These are phyloP conservation scores for Penicillium sp. DNA, from an alignment of 2,329 filamentous ascomycete species.

Conservation along the genomic window DNA sequence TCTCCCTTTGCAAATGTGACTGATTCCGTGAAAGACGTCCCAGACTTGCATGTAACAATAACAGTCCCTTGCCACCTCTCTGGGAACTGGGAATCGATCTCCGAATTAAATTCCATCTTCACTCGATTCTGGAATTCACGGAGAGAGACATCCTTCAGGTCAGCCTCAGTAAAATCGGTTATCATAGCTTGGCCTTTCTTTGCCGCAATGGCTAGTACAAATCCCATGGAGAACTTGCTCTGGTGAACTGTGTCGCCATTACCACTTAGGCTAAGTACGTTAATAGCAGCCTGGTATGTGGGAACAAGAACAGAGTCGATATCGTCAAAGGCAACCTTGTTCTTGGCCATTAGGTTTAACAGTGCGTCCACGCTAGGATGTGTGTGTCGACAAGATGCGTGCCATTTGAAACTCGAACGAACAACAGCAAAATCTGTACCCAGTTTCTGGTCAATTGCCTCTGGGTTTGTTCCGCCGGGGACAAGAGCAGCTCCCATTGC, in stretches of 20 bases:
- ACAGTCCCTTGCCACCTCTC: slow-evolving; percentile 30
- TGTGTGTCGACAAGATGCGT: slow-evolving; percentile 5
- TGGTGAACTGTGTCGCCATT: slow-evolving; percentile 33
- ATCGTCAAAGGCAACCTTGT: slow-evolving; percentile 26
- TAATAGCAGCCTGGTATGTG: slow-evolving; percentile 33
- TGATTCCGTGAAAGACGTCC: slow-evolving; percentile 21
- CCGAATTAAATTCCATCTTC: slow-evolving; percentile 8
- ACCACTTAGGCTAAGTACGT: slow-evolving; percentile 31
- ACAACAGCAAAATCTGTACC: slow-evolving; percentile 27
- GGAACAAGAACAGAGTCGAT: slow-evolving; percentile 28
- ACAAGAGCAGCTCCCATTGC: slow-evolving; percentile 29
- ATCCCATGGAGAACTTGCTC: slow-evolving; percentile 37
- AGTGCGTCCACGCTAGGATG: too few species aligned
- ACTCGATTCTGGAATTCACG: slow-evolving; percentile 27
- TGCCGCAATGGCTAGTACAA: slow-evolving; percentile 33
- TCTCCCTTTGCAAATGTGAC: slow-evolving; percentile 31
- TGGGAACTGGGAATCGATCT: slow-evolving; percentile 30
- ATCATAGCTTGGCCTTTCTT: slow-evolving; percentile 34
- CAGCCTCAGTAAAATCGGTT: slow-evolving; percentile 31
- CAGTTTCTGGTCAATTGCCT: too few species aligned
- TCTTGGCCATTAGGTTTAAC: slow-evolving; percentile 14
- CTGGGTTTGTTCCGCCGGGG: slow-evolving; percentile 1
- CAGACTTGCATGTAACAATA: slow-evolving; percentile 25
- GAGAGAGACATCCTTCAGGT: slow-evolving; percentile 22
- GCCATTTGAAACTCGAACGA: slow-evolving; percentile 36